Evolutionary conservation across 805 yeast genomes (phyloP), one percentile per base, ranked within the genome.

Genomic region (Ogataea saltuana): DNA sequence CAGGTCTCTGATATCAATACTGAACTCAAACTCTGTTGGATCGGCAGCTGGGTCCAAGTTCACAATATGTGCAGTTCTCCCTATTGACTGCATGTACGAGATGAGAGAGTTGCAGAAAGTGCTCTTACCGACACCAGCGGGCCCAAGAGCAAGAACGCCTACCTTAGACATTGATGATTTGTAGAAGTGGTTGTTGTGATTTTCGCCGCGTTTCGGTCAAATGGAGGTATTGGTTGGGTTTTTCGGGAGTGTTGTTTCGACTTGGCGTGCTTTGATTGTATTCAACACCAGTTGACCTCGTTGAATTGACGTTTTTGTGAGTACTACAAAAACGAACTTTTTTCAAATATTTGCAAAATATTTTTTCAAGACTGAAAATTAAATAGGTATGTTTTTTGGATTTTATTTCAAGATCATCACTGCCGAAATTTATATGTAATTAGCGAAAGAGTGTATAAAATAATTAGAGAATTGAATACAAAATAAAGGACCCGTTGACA

Each of bases 1-100:
- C 56, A 91, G 72, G 61, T 91, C 97, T 55, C 96, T 72, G 27
- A 91, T 91, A 64, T 91, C 98, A 15, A 91, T 83, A 6, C 96
- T 84, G 63, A 91, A 93, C 60, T 88, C 96, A 59, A 77, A 91
- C 59, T 91, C 91, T 3, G 80, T 81, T 10, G 98, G 88, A 52
- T 89, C 96, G 2, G 98, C 98, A 0, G 98, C 98, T 4, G 99
- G 99, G 67, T 91, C 98, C 40, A 91, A 69, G 61, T 93, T 93
- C 13, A 93, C 97, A 29, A 93, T 80, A 64, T 93, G 97, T 2
- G 96, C 97, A 27, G 95, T 72, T 49, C 99, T 81, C 1, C 98
- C 98, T 26, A 86, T 75, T 15, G 88, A 75, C 63, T 89, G 95
- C 82, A 93, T 85, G 63, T 91, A 85, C 1, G 91, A 68, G 33